These are phyloP conservation scores for Sclerotinia borealis DNA, from an alignment of 2,329 filamentous ascomycete genomes.

Conservation along the genomic window DNA sequence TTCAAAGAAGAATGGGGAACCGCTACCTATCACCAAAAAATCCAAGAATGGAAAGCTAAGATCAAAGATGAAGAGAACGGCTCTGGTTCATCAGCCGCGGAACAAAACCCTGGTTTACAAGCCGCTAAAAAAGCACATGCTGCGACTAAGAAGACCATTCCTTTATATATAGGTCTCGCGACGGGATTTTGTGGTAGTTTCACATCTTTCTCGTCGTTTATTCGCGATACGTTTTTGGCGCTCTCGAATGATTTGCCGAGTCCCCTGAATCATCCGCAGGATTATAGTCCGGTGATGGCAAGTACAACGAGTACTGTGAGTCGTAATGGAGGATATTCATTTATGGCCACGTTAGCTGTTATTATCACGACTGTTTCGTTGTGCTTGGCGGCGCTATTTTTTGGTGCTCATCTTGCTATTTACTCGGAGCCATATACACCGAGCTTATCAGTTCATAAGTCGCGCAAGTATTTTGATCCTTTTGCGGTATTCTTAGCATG, in stretches of 20 bases:
- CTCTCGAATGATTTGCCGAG: slow-evolving; percentile 66
- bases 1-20: slow-evolving; percentile 64
- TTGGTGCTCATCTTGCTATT: slow-evolving; percentile 71
- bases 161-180: slow-evolving; percentile 78
- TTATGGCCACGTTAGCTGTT: slow-evolving; percentile 74
- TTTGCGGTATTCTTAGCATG: slow-evolving; percentile 57
- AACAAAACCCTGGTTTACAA: slow-evolving; percentile 33
- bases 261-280: slow-evolving; percentile 39
- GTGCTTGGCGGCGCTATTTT: slow-evolving; percentile 60
- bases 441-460: slow-evolving; percentile 50
- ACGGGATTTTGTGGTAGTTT: slow-evolving; percentile 87
- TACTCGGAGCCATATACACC: slow-evolving; percentile 53
- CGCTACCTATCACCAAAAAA: slow-evolving; percentile 35
- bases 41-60: slow-evolving; percentile 33
- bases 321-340: slow-evolving; percentile 70
- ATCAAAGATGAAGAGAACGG: slow-evolving; percentile 37
- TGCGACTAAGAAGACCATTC: slow-evolving; percentile 74
- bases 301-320: slow-evolving; percentile 35
- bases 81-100: slow-evolving; percentile 5
- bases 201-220: slow-evolving; percentile 84
- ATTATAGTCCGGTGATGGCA: slow-evolving; percentile 27
- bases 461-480: slow-evolving; percentile 58
- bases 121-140: slow-evolving; percentile 52
- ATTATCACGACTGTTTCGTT: slow-evolving; percentile 66
- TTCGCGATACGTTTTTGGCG: slow-evolving; percentile 73